Conservation (phyloP, 176 grass and related monocot genomes). For the Typha latifolia region DNA sequence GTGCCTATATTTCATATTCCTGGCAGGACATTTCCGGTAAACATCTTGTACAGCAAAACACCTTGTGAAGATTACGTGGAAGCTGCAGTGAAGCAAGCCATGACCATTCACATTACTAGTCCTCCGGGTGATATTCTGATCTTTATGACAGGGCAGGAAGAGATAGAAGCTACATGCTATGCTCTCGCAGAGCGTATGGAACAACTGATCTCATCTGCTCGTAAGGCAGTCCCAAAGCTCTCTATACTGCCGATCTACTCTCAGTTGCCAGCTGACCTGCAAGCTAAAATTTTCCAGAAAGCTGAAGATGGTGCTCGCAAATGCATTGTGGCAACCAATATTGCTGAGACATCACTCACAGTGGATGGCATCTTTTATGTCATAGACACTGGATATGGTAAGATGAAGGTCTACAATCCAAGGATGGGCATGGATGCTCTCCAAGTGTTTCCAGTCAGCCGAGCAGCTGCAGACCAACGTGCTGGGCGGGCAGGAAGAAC, state of each 20-base stretch:
- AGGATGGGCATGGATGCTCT: slow-evolving; percentile 91
- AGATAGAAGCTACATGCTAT: slow-evolving; percentile 96
- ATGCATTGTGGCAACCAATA: slow-evolving; percentile 97
- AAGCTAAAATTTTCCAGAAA: slow-evolving; percentile 98
- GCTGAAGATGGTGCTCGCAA: slow-evolving; percentile 92
- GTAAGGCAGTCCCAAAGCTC: slow-evolving; percentile 72
- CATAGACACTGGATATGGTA: slow-evolving; percentile 93
- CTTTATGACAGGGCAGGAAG: slow-evolving; percentile 98
- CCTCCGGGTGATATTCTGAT: slow-evolving; percentile 87
- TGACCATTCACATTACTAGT: slow-evolving; percentile 92
- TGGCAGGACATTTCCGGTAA: slow-evolving; percentile 88
- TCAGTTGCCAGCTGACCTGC: slow-evolving; percentile 86
- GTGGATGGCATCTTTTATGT: slow-evolving; percentile 98
- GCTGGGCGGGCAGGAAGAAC: slow-evolving; percentile 89
- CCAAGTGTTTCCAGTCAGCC: slow-evolving; percentile 85
- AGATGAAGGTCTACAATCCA: slow-evolving; percentile 99
- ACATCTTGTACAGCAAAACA: slow-evolving; percentile 90
- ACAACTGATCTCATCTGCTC: slow-evolving; percentile 69
- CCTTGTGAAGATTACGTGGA: slow-evolving; percentile 98
- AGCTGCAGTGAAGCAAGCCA: slow-evolving; percentile 87
- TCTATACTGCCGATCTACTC: slow-evolving; percentile 92
- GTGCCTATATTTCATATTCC: slow-evolving; percentile 83
- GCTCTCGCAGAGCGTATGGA: slow-evolving; percentile 90
- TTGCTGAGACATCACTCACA: slow-evolving; percentile 96
- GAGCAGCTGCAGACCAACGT: slow-evolving; percentile 88